Base-by-base conservation (phyloP, 208 protist genomes). In the Crithidia brevicula region DNA sequence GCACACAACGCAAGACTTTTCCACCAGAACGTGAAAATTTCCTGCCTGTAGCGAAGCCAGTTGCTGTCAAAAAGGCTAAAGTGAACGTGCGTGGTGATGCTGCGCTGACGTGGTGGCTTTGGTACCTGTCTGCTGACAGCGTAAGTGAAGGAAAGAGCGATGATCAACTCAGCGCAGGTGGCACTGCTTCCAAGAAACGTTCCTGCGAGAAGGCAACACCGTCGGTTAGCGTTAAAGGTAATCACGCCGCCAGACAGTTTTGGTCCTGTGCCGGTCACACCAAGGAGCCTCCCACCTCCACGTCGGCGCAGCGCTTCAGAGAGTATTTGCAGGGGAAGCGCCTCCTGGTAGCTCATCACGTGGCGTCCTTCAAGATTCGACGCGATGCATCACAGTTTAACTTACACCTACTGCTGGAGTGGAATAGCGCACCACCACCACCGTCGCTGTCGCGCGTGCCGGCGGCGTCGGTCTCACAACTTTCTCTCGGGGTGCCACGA, bases 41-140 rank as follows among this genome's bases (percentile, higher is more conserved):
- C n/a, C n/a, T n/a, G n/a, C n/a, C n/a, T n/a, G n/a, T n/a, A n/a
- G n/a, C n/a, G 5, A 18, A 15, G 10, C 51, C 47, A 3, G 51
- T 61, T 5, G 0, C 49, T 4, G 69, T 68, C 33, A 22, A 16
- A 9, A 30, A 61, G 15, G 69, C 69, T 6, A 68, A 42, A 22
- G 64, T 78, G 7, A 78, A 78, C 23, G 72, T 78, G 13, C 50
- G 65, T 31, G 72, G 72, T 22, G 72, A 78, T 46, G 72, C 72
- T 1, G 57, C 64, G 42, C 16, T 78, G 57, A 50, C 38, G 57
- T 78, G 72, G 72, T 72, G 64, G 65, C 47, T 40, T 5, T 68
- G 64, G 65, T 73, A 58, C 23, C 42, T 76, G 20, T 38, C 59
- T 4, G 59, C 59, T 6, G 22, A n/a, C n/a, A n/a, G n/a, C n/a